Evolutionary conservation across 192 early-diverging fungal species (phyloP).

Genomic region (Dissophora ornata): DNA sequence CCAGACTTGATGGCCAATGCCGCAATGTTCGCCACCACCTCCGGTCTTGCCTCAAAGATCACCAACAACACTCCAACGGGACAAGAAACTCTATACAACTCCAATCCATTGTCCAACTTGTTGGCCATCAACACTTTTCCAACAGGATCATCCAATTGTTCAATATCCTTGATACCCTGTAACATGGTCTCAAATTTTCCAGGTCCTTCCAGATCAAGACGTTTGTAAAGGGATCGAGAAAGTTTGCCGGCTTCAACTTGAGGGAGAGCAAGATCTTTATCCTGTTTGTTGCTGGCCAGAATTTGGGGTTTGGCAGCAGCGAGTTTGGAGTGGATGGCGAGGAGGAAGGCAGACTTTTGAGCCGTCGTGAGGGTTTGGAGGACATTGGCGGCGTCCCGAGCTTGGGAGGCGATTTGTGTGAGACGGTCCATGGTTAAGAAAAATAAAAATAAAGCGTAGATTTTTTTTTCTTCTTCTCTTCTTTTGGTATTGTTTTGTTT

Average conservation of each 20-base stretch:
- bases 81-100: constrained; percentile 90
- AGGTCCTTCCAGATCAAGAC: constrained; percentile 85
- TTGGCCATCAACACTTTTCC: constrained; percentile 82
- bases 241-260: constrained; percentile 81
- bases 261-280: constrained; percentile 70
- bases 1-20: constrained; percentile 95
- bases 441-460: constrained; percentile 3
- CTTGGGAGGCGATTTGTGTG: constrained; percentile 62
- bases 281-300: constrained; percentile 80
- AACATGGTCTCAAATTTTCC: constrained; percentile 91
- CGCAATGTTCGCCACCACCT: constrained; percentile 98
- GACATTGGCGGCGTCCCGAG: constrained; percentile 78
- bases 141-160: constrained; percentile 84
- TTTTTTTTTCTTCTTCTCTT: neutral
- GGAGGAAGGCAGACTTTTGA: constrained; percentile 84
- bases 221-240: constrained; percentile 82
- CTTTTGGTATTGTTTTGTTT: too few species aligned
- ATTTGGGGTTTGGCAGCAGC: constrained; percentile 73
- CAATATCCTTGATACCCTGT: constrained; percentile 91
- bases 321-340: constrained; percentile 75
- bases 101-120: constrained; percentile 83
- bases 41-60: constrained; percentile 98
- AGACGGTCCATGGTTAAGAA: constrained; percentile 40
- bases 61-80: constrained; percentile 97
- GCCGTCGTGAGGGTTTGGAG: constrained; percentile 75